These are phyloP conservation scores for Pseudogymnoascus sp. DNA, from an alignment of 2,329 filamentous ascomycete genomes.

Conservation along the genomic window DNA sequence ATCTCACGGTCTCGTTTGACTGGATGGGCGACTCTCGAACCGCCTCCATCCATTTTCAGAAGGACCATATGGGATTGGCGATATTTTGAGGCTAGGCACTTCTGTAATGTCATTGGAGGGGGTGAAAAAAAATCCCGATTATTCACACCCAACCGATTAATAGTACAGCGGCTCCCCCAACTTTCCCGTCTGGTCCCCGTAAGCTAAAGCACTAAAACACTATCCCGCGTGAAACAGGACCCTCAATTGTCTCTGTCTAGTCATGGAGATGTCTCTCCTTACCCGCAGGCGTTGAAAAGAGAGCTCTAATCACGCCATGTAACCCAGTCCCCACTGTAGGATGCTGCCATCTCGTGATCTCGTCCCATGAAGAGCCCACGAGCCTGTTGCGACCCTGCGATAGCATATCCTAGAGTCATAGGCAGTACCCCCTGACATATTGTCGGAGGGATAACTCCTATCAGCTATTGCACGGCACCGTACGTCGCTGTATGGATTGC, in stretches of 20 bases:
- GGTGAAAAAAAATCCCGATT: neutral
- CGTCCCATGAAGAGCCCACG: neutral
- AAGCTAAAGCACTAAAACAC: neutral
- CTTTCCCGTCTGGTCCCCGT: slow-evolving; percentile 3
- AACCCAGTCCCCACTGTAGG: neutral
- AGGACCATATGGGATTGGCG: neutral
- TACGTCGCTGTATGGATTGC: neutral
- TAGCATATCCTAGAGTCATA: neutral
- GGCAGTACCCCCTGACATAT: neutral
- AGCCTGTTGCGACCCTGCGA: slow-evolving; percentile 4
- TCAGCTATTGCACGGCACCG: neutral
- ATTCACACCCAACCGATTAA: slow-evolving; percentile 4
- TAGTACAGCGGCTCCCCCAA: slow-evolving; percentile 3
- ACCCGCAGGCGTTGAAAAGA: slow-evolving; percentile 3
- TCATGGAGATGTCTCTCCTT: neutral
- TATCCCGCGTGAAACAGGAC: slow-evolving; percentile 5
- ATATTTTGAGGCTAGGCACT: neutral
- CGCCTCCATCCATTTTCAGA: neutral
- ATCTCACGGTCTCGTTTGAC: neutral
- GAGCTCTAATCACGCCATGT: neutral
- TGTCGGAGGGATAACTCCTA: neutral
- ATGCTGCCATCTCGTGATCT: slow-evolving; percentile 1
- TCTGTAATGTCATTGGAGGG: neutral
- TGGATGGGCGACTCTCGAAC: slow-evolving; percentile 6
- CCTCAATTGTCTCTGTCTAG: neutral